Conservation (phyloP, 495 filamentous ascomycete genomes). For the Xylaria flabelliformis region DNA sequence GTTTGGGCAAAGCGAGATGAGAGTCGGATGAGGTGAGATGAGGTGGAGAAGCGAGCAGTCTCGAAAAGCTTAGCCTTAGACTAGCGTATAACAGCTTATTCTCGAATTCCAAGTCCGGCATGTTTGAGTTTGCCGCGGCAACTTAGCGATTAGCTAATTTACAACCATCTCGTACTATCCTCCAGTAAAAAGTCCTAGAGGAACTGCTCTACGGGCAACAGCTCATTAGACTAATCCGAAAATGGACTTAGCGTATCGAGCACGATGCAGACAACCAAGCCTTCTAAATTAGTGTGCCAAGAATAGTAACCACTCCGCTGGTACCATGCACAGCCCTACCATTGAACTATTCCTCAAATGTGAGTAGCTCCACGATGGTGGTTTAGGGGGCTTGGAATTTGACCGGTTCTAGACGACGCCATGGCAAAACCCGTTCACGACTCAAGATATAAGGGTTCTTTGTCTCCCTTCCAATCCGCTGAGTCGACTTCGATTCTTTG, state of each 20-base stretch:
- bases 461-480: background rate
- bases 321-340: background rate
- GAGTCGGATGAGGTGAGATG: background rate
- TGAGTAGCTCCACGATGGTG: background rate
- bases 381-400: constrained; percentile 1
- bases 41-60: too few relatives aligned
- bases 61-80: background rate
- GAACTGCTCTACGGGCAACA: background rate
- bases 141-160: background rate
- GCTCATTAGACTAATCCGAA: background rate
- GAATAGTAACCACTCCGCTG: constrained; percentile 8
- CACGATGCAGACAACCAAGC: background rate
- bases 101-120: background rate
- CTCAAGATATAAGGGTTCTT: background rate
- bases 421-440: background rate
- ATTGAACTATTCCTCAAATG: too few relatives aligned
- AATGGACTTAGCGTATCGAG: background rate
- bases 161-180: background rate
- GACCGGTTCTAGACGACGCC: background rate
- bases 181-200: background rate
- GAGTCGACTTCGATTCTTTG: background rate
- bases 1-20: background rate
- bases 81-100: too few relatives aligned
- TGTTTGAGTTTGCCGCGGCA: background rate
- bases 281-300: background rate